Percentiles rank a stretch among this genome's conserved stretches.
Conservation (phyloP, 1,284 basidiomycete species). For the Pterulicium gracile region DNA sequence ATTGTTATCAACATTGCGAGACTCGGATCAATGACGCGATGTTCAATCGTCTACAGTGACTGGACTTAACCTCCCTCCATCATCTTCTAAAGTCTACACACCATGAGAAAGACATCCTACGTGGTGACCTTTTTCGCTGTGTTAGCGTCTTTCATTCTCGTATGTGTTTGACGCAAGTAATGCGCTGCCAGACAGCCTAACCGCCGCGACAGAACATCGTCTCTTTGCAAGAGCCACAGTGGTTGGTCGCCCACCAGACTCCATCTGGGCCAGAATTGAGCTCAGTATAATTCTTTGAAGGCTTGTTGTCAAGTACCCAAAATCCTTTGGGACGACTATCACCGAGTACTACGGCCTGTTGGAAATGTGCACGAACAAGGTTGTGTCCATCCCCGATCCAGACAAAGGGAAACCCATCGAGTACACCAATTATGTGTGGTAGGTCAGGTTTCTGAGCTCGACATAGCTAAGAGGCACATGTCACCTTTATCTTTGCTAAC, state of each 20-base stretch:
- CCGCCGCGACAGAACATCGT: constrained; percentile 40
- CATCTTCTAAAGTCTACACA: too few relatives aligned
- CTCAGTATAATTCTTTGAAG: constrained; percentile 23
- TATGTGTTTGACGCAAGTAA: constrained; percentile 21
- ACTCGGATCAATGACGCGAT: too few relatives aligned
- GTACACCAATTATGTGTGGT: constrained; percentile 33
- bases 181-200: constrained; percentile 3
- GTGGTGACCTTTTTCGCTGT: constrained; percentile 47
- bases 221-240: constrained; percentile 48
- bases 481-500: too few relatives aligned
- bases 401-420: constrained; percentile 31
- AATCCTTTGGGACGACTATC: constrained; percentile 34
- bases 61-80: background rate
- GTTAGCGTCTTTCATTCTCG: constrained; percentile 36
- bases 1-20: too few relatives aligned
- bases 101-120: constrained; percentile 61
- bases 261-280: constrained; percentile 8
- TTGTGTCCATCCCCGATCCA: constrained; percentile 36
- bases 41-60: too few relatives aligned
- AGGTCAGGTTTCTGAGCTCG: too few relatives aligned
- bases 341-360: constrained; percentile 49
- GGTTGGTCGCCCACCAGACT: constrained; percentile 31
- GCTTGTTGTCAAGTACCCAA: constrained; percentile 43
- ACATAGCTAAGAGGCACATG: too few relatives aligned
- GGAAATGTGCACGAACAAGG: constrained; percentile 42